Conservation (phyloP, 768 basidiomycete genomes). For the Trametes cubensis region DNA sequence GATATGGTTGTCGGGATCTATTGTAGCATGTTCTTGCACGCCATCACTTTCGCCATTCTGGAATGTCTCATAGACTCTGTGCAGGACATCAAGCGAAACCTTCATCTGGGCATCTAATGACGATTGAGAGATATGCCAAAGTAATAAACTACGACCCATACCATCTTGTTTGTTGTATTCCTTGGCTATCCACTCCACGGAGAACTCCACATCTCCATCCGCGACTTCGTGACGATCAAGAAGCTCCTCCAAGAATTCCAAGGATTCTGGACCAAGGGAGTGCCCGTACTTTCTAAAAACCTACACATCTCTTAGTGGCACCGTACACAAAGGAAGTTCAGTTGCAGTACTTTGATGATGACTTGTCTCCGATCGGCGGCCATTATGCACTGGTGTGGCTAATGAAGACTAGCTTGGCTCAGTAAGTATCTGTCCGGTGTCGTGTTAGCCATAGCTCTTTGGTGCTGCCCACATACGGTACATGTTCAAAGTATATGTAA, state of each 20-base stretch:
- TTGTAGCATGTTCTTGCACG: conserved; percentile 56
- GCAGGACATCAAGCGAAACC: conserved; percentile 66
- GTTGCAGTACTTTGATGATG: conserved; percentile 47
- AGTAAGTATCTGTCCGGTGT: too few species aligned
- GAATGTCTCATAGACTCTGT: conserved; percentile 73
- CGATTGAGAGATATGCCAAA: too few species aligned
- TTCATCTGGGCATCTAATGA: conserved; percentile 77
- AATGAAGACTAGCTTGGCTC: too few species aligned
- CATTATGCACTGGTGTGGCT: neutral
- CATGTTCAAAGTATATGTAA: too few species aligned
- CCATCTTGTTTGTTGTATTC: conserved; percentile 93
- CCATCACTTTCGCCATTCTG: conserved; percentile 59
- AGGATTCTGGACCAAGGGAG: conserved; percentile 78
- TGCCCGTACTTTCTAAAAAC: conserved; percentile 89
- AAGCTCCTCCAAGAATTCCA: conserved; percentile 72
- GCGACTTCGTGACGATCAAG: conserved; percentile 71
- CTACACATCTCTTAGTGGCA: conserved; percentile 39
- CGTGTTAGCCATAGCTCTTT: too few species aligned
- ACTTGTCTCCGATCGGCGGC: conserved; percentile 45
- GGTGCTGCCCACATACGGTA: too few species aligned
- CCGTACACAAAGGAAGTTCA: neutral
- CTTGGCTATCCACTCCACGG: conserved; percentile 78
- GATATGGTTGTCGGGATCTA: conserved; percentile 83
- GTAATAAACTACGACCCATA: too few species aligned
- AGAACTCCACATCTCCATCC: conserved; percentile 69